These are phyloP conservation scores for Saturnispora galanensis DNA, from an alignment of 805 yeast species.

Conservation along the genomic window DNA sequence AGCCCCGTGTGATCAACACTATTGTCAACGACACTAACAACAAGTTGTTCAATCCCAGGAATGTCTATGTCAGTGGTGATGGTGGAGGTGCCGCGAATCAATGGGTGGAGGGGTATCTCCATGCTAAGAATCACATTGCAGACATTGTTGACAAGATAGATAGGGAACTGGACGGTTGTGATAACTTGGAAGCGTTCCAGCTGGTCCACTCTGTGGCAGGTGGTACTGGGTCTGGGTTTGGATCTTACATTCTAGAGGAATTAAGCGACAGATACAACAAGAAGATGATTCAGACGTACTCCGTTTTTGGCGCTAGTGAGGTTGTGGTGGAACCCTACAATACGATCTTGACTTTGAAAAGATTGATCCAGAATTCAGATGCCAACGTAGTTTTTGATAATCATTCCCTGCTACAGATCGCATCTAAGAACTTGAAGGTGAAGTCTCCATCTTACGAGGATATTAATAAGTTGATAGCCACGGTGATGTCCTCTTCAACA, in stretches of 20 bases:
- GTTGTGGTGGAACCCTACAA: constrained; percentile 99
- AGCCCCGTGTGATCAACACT: constrained; percentile 76
- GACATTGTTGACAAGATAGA: constrained; percentile 76
- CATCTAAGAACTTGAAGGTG: constrained; percentile 49
- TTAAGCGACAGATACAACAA: constrained; percentile 75
- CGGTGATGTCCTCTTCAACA: constrained; percentile 75
- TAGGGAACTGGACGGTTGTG: constrained; percentile 83
- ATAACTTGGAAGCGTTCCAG: constrained; percentile 83
- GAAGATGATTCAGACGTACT: constrained; percentile 74
- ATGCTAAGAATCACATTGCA: constrained; percentile 61
- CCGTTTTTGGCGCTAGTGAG: constrained; percentile 83
- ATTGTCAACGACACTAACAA: constrained; percentile 23
- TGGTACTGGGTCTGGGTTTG: constrained; percentile 97
- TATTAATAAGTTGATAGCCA: constrained; percentile 76
- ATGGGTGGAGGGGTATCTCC: constrained; percentile 85
- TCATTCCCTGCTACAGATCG: constrained; percentile 67
- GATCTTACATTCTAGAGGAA: constrained; percentile 54
- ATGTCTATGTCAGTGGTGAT: constrained; percentile 63
- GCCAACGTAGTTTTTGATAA: constrained; percentile 79
- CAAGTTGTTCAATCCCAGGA: constrained; percentile 71
- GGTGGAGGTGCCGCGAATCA: constrained; percentile 95
- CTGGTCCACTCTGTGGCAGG: constrained; percentile 93
- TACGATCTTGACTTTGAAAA: constrained; percentile 67
- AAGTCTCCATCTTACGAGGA: constrained; percentile 62
- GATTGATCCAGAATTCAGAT: constrained; percentile 80